Conservation (phyloP, 108 stramenopile species). For the Skeletonema tropicum region DNA sequence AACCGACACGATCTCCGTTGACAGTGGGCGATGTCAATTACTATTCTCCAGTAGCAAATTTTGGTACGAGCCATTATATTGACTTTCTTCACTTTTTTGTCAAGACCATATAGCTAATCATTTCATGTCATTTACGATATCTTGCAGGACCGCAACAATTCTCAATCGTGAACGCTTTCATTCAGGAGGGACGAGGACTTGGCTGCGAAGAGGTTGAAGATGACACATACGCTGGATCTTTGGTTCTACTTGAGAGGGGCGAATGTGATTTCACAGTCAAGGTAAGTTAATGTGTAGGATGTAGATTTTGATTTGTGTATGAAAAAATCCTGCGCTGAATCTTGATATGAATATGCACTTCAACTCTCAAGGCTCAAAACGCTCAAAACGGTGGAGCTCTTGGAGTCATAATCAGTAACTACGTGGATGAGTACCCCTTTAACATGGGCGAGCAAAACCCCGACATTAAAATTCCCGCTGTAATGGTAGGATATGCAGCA, state of each 20-base stretch:
- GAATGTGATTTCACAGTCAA: background rate
- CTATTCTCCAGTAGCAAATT: background rate
- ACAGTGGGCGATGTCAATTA: background rate
- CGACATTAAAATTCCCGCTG: background rate
- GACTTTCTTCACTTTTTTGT: too few relatives aligned
- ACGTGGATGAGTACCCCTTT: background rate
- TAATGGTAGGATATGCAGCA: background rate
- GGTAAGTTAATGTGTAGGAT: background rate
- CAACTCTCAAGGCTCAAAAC: background rate
- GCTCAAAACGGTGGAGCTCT: background rate
- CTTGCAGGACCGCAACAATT: background rate
- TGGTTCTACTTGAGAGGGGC: background rate
- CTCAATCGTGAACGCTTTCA: background rate
- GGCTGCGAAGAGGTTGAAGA: background rate
- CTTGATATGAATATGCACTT: background rate
- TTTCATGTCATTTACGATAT: background rate
- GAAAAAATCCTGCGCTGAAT: background rate
- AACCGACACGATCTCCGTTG: background rate
- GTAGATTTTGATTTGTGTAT: background rate
- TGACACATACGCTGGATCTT: background rate
- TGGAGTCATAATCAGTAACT: background rate
- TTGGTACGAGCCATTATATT: background rate
- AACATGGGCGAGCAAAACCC: background rate
- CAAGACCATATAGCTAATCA: too few relatives aligned
- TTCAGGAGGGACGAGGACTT: background rate